Base-by-base conservation (phyloP, 2,329 filamentous ascomycete species). In the Diaporthe velutina region DNA sequence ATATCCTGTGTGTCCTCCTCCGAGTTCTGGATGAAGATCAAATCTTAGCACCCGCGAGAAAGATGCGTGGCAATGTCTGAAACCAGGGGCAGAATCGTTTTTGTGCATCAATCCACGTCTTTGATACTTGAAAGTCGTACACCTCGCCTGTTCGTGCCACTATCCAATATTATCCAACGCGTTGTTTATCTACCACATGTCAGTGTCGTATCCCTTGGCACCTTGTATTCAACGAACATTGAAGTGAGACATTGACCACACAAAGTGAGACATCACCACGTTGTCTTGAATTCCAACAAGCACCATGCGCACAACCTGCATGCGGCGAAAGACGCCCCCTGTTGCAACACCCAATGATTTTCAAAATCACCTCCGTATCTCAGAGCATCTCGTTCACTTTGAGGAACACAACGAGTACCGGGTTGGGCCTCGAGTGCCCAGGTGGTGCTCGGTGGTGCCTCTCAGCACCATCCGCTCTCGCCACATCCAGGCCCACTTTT, bases 281-380 rank as follows among this genome's bases (percentile, higher is more conserved):
- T 68, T 68, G 64, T 54, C 64, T 68, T 22, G 35, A 8, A 30
- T 68, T 68, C 64, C 64, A 48, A 3, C 28, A 17, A n/a, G 33
- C 64, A 40, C 22, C 33, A 40, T 12, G 33, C 64, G 6, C 13
- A 38, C 42, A 50, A 19, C n/a, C n/a, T n/a, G n/a, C n/a, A n/a
- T n/a, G n/a, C n/a, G n/a, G n/a, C n/a, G n/a, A n/a, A n/a, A n/a
- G n/a, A n/a, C n/a, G n/a, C n/a, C n/a, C n/a, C n/a, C n/a, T n/a
- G n/a, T n/a, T n/a, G n/a, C n/a, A n/a, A n/a, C n/a, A n/a, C n/a
- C n/a, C n/a, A n/a, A n/a, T n/a, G n/a, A n/a, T n/a, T n/a, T n/a
- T n/a, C n/a, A n/a, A n/a, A n/a, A n/a, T n/a, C n/a, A n/a, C n/a
- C n/a, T n/a, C n/a, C n/a, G n/a, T n/a, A n/a, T n/a, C n/a, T n/a